Base-by-base conservation (phyloP, 2,329 filamentous ascomycete genomes). In the Dactylellina sp. region DNA sequence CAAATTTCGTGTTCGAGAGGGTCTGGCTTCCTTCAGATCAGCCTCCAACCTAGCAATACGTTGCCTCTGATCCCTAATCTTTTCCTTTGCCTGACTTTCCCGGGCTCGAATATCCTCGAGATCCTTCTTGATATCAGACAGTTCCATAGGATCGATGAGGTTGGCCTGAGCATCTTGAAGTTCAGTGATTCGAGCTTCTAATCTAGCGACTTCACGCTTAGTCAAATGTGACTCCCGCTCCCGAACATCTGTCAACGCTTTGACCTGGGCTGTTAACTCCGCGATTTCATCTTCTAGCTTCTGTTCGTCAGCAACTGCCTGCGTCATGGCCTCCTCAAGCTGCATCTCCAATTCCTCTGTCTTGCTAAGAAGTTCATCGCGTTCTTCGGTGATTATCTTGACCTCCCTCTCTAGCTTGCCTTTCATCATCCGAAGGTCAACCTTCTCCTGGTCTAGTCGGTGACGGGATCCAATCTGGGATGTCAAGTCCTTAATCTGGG, bases 341-440 rank as follows among this genome's bases (percentile, higher is more conserved):
- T 89, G 86, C 75, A 83, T 84, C 78, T 92, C 89, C 2, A 90
- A 81, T 0, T 84, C 82, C 42, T 86, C 82, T 32, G 86, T 87
- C 72, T 88, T 85, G 66, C 88, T 85, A 11, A 83, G 71, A 39
- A 91, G 81, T 0, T 83, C 79, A 63, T 83, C 84, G 77, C 88
- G 89, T 79, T 92, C 89, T 7, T 90, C 87, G 57, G 84, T 86
- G 14, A 91, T 82, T 11, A 88, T 84, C 44, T 87, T 86, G 14
- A 90, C 83, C 77, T 92, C 89, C 72, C 83, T 85, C 75, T 92
- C 89, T 16, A 91, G 84, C 78, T 88, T 89, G 75, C 88, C 82
- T 79, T 89, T 90, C n/a, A 86, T 82, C 25, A 88, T 87, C 16
- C 89, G 87, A 22, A 92, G 82, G 61, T 91, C 88, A 49, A 89